Percentiles rank a stretch among this genome's conserved stretches.
phyloP scores from a whole-genome alignment of 805 yeast genomes.

The Zygosaccharomyces kombuchaensis region DNA sequence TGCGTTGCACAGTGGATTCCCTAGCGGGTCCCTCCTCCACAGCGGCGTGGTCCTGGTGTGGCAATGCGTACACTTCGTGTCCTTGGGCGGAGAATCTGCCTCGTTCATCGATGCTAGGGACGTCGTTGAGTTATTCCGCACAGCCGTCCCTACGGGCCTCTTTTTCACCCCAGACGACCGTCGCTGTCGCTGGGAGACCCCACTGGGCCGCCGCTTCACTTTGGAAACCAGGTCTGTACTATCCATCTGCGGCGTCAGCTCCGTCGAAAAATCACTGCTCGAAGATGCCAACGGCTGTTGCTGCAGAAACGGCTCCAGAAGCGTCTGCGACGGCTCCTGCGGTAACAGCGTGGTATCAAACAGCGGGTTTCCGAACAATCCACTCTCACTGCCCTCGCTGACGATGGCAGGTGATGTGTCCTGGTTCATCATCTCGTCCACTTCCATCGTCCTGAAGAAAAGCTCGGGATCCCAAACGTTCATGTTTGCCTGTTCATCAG shows the following conservation, averaged over 20 bases:
- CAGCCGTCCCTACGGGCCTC: conserved; percentile 2
- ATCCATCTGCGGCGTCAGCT: background rate
- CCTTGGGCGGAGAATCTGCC: conserved; percentile 9
- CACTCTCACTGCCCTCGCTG: conserved; percentile 2
- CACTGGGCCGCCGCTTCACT: background rate
- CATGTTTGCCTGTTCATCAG: conserved; percentile 2
- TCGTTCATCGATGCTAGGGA: conserved; percentile 10
- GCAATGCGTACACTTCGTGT: conserved; percentile 72
- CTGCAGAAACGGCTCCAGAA: conserved; percentile 1
- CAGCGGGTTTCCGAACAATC: background rate
- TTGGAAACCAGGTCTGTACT: background rate
- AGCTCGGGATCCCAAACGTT: conserved; percentile 2
- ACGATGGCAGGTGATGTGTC: conserved; percentile 1
- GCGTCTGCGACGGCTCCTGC: conserved; percentile 1
- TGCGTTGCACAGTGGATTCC: conserved; percentile 90
- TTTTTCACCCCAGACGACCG: conserved; percentile 15
- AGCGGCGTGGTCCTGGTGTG: conserved; percentile 86
- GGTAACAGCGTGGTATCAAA: background rate
- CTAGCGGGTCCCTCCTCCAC: conserved; percentile 89
- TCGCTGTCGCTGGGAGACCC: conserved; percentile 1
- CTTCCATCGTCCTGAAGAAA: background rate
- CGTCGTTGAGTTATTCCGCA: conserved; percentile 10
- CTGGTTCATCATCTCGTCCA: background rate
- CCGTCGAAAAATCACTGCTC: background rate
- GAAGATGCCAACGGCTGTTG: background rate